phyloP scores from a whole-genome alignment of 140 eudicot genomes.

The Senecio squalidus region DNA sequence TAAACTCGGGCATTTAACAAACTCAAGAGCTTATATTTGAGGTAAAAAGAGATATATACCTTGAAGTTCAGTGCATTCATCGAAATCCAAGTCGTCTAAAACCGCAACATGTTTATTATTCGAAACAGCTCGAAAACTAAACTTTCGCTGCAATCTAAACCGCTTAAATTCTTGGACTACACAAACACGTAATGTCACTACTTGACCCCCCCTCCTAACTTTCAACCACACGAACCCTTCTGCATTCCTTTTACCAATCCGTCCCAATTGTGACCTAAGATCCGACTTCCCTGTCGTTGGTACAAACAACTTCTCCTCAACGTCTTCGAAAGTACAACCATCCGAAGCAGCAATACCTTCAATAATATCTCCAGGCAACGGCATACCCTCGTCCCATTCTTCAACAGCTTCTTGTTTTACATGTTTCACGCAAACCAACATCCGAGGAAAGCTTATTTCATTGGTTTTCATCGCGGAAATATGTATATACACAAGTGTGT shows the following conservation, averaged over 20 bases:
- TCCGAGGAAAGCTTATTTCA: conserved; percentile 20
- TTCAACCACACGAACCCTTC: conserved; percentile 43
- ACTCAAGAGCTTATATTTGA: background rate
- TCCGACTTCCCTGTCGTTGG: conserved; percentile 41
- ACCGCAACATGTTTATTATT: conserved; percentile 52
- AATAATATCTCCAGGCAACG: conserved; percentile 56
- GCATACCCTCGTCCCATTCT: conserved; percentile 61
- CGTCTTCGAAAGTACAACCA: conserved; percentile 10
- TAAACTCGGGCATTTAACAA: no score
- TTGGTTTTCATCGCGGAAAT: conserved; percentile 13
- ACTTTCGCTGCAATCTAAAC: conserved; percentile 33
- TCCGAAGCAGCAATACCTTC: conserved; percentile 43
- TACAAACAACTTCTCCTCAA: conserved; percentile 27
- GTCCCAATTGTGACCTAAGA: conserved; percentile 32
- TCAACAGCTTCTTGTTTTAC: conserved; percentile 40
- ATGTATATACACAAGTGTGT: background rate
- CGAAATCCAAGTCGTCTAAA: conserved; percentile 45
- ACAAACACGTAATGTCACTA: conserved; percentile 32
- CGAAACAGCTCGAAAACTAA: conserved; percentile 44
- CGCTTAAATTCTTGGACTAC: conserved; percentile 32
- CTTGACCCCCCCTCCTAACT: conserved; percentile 41
- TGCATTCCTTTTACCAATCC: conserved; percentile 24
- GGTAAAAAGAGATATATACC: conserved; percentile 24
- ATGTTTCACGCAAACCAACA: conserved; percentile 45
- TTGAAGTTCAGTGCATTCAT: conserved; percentile 48